These are phyloP conservation scores for Stropharia rugosoannulata DNA, from an alignment of 768 basidiomycete species.

Conservation along the genomic window DNA sequence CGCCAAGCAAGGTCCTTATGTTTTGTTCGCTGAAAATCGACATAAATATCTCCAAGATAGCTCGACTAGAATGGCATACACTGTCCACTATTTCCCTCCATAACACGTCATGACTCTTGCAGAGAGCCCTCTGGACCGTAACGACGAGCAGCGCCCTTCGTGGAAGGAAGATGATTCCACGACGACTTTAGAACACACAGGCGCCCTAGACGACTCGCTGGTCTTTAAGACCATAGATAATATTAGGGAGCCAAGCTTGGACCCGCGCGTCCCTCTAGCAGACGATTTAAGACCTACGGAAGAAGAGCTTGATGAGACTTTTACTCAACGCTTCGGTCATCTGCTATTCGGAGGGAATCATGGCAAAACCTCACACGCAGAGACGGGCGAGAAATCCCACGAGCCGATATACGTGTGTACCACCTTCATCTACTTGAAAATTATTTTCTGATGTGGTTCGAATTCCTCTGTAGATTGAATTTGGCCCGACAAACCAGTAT, in stretches of 20 bases:
- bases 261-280: slow-evolving; percentile 33
- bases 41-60: too few species aligned
- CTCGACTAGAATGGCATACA: too few species aligned
- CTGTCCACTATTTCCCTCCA: too few species aligned
- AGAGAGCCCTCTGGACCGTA: background rate
- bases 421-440: background rate
- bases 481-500: slow-evolving; percentile 16
- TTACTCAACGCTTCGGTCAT: slow-evolving; percentile 30
- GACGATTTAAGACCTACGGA: slow-evolving; percentile 24
- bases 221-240: slow-evolving; percentile 27
- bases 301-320: slow-evolving; percentile 30
- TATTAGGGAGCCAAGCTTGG: slow-evolving; percentile 31
- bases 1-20: too few species aligned
- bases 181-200: slow-evolving; percentile 12
- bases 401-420: slow-evolving; percentile 20
- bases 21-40: too few species aligned
- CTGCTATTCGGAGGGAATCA: slow-evolving; percentile 21
- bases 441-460: background rate
- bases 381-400: slow-evolving; percentile 11
- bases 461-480: background rate
- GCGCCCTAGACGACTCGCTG: slow-evolving; percentile 19
- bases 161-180: slow-evolving; percentile 17
- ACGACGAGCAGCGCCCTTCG: background rate
- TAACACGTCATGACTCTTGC: background rate
- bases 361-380: slow-evolving; percentile 4